phyloP scores from a whole-genome alignment of 2,329 filamentous ascomycete genomes.

The Chalara sp. region DNA sequence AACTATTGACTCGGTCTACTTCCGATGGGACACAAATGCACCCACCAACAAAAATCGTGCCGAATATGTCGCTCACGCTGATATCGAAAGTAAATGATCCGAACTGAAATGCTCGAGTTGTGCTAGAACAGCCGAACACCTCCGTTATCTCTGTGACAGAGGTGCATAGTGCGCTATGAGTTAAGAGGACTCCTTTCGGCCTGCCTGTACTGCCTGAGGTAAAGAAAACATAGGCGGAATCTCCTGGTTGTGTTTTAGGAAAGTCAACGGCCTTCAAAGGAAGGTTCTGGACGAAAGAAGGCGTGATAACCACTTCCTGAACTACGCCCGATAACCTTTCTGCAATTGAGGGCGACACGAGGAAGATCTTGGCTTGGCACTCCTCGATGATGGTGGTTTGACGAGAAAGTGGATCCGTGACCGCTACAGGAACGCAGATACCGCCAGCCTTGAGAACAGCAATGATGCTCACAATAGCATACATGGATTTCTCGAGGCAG shows the following conservation, averaged over 20 bases:
- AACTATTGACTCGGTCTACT: conserved; percentile 29
- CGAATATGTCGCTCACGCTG: conserved; percentile 29
- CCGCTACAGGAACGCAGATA: conserved; percentile 23
- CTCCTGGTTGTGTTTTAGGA: background rate
- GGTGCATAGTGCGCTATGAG: conserved; percentile 9
- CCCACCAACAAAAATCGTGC: conserved; percentile 28
- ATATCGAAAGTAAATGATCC: conserved; percentile 23
- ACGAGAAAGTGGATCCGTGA: conserved; percentile 4
- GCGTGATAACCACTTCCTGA: background rate
- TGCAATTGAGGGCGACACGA: conserved; percentile 1
- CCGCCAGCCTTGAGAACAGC: conserved; percentile 20
- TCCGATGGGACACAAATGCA: conserved; percentile 33
- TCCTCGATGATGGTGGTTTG: conserved; percentile 4
- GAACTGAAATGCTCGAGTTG: conserved; percentile 11
- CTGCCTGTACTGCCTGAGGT: conserved; percentile 21
- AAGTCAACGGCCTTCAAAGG: background rate
- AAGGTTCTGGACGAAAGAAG: background rate
- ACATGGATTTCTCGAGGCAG: too few species aligned
- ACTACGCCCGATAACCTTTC: background rate
- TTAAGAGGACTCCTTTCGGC: conserved; percentile 15
- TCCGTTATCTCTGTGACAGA: conserved; percentile 2
- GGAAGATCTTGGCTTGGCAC: conserved; percentile 3
- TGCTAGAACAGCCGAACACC: background rate
- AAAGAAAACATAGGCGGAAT: conserved; percentile 11
- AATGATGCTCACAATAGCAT: too few species aligned